Evolutionary conservation across 768 basidiomycete genomes (phyloP), one percentile per base, ranked within the genome.

Genomic region (Galerina marginata): DNA sequence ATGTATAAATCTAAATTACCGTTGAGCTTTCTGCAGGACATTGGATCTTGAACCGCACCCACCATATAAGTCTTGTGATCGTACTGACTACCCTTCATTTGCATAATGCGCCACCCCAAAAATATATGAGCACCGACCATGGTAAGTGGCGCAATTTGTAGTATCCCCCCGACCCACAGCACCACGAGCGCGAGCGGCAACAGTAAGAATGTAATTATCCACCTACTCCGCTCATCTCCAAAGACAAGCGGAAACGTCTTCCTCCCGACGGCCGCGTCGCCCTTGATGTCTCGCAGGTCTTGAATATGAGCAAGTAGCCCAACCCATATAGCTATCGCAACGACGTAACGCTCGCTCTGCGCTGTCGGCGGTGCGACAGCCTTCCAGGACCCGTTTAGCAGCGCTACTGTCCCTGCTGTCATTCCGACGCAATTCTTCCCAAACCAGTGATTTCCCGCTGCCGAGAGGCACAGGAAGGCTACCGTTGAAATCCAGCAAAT

Each of bases 61-160:
- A 52, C 51, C 38, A 52, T 52, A 16, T 52, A 42, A 52, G 51
- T 52, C 20, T 39, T 52, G 29, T 52, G 51, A 25, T 52, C 51
- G 25, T 52, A 52, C 14, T 14, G 20, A 6, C 20, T 10, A 16
- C 51, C 38, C 14, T 25, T 39, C 20, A 5, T 1, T 14, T 52
- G 51, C 38, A 52, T 25, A 15, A 52, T 26, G 23, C 51, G 39
- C 51, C 51, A 52, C 9, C 51, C 51, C 11, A 52, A 14, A 38
- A 52, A 42, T 5, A 25, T 12, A 40, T 52, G 51, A 0, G 39
- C 23, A 42, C 3, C 38, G 4, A 52, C 15, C 20, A 52, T 9
- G 6, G 9, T 9, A 5, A 25, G 0, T 20, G 51, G 51, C 38
- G 39, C 38, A 14, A 52, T 52, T 11, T 52, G 37, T 9, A 52